These are phyloP conservation scores for Tillandsia fasciculata DNA, from an alignment of 176 grass and related monocot genomes.

Conservation along the genomic window DNA sequence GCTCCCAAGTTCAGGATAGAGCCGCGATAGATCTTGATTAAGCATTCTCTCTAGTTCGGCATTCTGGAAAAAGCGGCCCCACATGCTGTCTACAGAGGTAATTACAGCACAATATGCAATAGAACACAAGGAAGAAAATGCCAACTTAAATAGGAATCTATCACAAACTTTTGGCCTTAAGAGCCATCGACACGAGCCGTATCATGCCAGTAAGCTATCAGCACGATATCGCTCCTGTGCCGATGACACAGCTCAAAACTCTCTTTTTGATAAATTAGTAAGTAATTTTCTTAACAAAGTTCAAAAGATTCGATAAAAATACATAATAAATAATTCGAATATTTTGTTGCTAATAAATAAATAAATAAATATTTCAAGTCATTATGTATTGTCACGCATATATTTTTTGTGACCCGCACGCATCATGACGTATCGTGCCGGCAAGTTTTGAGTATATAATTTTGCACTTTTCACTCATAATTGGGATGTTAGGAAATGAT, in stretches of 20 bases:
- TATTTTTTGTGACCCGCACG: no score
- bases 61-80: constrained; percentile 92
- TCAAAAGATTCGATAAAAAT: no score
- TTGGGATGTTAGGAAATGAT: neutral
- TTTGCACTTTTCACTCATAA: neutral
- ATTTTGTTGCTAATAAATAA: no score
- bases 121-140: neutral
- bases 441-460: neutral
- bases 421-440: no score
- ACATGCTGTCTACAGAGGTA: constrained; percentile 69
- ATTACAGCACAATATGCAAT: neutral
- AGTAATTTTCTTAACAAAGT: no score
- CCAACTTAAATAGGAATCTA: neutral
- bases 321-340: no score
- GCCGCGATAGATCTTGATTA: constrained; percentile 77
- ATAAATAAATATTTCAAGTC: no score
- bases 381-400: no score
- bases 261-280: no score
- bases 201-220: no score
- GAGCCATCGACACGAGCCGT: neutral
- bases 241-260: no score
- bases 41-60: constrained; percentile 91
- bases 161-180: neutral
- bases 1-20: constrained; percentile 75
- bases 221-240: no score